Evolutionary conservation across 306 rosid species (phyloP), one percentile per base, ranked within the genome.

Genomic region (Castanospermum australe): DNA sequence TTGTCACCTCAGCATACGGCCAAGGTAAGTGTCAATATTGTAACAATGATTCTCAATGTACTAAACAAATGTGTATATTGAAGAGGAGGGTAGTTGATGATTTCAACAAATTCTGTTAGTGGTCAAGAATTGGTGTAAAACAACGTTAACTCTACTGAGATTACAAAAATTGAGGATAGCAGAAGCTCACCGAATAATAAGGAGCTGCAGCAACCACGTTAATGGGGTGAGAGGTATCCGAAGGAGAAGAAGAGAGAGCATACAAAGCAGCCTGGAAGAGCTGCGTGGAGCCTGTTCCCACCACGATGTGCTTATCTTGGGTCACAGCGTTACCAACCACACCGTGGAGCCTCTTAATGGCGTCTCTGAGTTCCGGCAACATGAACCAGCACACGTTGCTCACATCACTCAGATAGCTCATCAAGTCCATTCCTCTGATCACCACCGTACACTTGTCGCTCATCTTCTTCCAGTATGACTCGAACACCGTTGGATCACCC

Each of bases 251-350:
- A n/a, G n/a, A 78, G 73, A 91, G 93, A 65, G 97, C 97, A 33
- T 73, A 88, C 10, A 94, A 38, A 7, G 86, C 71, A 47, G 97
- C 97, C 13, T 87, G 93, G 32, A 73, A 92, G 45, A 92, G 88
- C 64, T 94, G 97, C 1, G 99, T 86, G 4, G 97, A 77, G 5
- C 97, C 97, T 1, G 81, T 92, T 2, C 99, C 99, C 4, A 89
- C 81, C 7, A 94, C 97, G 3, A 92, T 24, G 59, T 91, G 21
- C 6, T 61, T 84, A 4, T 74, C 88, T 0, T 89, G 69, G 0
- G 85, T 86, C 9, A 76, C 88, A 0, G 92, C 99, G 47, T 94
- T 94, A 0, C 95, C 97, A 0, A 84, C 90, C 57, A 84, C 42
- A 10, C 52, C 51, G 75, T 94, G 99, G 3, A 92, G 73, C 67